Conservation (phyloP, 768 basidiomycete species). For the Coprinopsis strossmayeri region DNA sequence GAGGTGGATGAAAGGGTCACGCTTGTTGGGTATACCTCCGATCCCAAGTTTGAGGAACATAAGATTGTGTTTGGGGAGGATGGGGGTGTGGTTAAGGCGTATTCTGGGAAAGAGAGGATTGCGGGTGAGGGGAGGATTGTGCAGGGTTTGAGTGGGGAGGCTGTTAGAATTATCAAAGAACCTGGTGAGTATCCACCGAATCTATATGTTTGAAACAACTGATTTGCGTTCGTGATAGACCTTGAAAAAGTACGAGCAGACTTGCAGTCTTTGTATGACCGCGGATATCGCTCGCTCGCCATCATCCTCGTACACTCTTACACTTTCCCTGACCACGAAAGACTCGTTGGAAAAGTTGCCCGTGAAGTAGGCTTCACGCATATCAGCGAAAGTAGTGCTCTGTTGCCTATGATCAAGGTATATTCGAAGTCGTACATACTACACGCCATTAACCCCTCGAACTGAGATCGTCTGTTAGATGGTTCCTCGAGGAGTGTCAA, state of each 20-base stretch:
- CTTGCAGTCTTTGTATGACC: conserved; percentile 62
- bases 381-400: conserved; percentile 79
- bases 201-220: not conserved
- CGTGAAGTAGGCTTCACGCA: conserved; percentile 81
- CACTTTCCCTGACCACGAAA: conserved; percentile 85
- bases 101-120: conserved; percentile 71
- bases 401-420: conserved; percentile 86
- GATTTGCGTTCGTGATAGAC: conserved; percentile 37
- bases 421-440: not conserved
- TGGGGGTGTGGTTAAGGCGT: conserved; percentile 60
- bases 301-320: conserved; percentile 90
- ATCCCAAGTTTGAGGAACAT: conserved; percentile 73
- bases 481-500: conserved; percentile 87
- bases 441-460: no score
- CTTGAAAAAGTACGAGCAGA: conserved; percentile 45
- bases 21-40: conserved; percentile 87
- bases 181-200: conserved; percentile 41
- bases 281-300: conserved; percentile 86
- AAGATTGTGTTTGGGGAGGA: conserved; percentile 70
- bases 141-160: conserved; percentile 80
- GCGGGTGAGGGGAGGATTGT: conserved; percentile 81
- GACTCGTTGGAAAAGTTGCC: conserved; percentile 63
- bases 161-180: conserved; percentile 72
- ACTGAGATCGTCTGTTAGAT: conserved; percentile 33
- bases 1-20: conserved; percentile 91